These are phyloP conservation scores for Epichloe baconii DNA, from an alignment of 2,329 filamentous ascomycete genomes.

Conservation along the genomic window DNA sequence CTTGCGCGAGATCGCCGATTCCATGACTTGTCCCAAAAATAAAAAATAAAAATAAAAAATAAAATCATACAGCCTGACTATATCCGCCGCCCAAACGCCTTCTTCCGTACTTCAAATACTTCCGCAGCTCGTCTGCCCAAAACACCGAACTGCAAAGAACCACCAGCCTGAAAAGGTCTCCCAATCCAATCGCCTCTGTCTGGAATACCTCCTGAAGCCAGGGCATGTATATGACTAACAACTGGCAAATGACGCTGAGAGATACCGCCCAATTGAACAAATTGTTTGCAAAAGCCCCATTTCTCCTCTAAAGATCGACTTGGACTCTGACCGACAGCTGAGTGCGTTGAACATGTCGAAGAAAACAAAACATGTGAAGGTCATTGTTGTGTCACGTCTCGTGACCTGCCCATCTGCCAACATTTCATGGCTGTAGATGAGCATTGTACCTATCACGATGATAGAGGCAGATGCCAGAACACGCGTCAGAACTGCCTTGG, in stretches of 20 bases:
- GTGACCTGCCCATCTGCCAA: slow-evolving; percentile 67
- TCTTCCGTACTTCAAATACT: slow-evolving; percentile 55
- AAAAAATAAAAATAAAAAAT: too few species aligned
- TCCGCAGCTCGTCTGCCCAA: slow-evolving; percentile 85
- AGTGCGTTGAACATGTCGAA: slow-evolving; percentile 99
- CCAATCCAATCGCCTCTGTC: slow-evolving; percentile 67
- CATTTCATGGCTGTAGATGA: slow-evolving; percentile 89
- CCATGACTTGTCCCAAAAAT: not conserved
- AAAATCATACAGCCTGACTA: slow-evolving; percentile 46
- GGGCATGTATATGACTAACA: slow-evolving; percentile 88
- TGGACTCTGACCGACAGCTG: slow-evolving; percentile 80
- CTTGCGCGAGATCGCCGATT: not conserved
- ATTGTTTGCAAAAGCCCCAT: slow-evolving; percentile 68
- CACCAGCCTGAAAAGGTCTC: slow-evolving; percentile 62
- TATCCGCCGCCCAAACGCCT: slow-evolving; percentile 47
- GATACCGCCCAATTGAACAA: slow-evolving; percentile 96
- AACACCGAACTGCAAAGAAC: slow-evolving; percentile 79
- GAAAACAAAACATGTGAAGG: slow-evolving; percentile 95
- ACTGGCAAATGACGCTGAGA: slow-evolving; percentile 71
- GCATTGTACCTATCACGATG: slow-evolving; percentile 86
- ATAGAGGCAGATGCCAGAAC: slow-evolving; percentile 78
- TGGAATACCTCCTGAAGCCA: slow-evolving; percentile 92
- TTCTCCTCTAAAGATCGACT: slow-evolving; percentile 79
- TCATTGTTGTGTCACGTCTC: slow-evolving; percentile 95
- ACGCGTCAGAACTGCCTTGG: slow-evolving; percentile 63